Base-by-base conservation (phyloP, 768 basidiomycete genomes). In the Kwoniella mangroviensis region DNA sequence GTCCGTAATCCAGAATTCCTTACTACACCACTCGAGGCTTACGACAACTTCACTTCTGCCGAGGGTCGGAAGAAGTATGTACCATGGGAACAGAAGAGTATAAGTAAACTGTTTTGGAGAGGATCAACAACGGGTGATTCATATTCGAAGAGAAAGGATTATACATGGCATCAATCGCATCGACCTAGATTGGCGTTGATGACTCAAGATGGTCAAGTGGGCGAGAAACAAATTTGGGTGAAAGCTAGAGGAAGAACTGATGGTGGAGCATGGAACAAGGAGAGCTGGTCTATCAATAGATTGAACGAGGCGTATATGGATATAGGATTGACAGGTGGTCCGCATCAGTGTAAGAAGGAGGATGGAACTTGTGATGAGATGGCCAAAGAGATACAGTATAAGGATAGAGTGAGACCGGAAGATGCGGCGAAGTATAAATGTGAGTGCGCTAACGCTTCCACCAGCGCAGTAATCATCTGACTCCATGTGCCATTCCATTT, bases 91-190 rank as follows among this genome's bases (percentile, higher is more conserved):
- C 78, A 83, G 45, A 82, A 84, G 55, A 77, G 79, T 19, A 78
- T 83, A 67, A 76, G 83, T 41, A 73, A 78, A 34, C 57, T 85
- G 6, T 79, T 84, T 42, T 85, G 84, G 84, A 71, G 84, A 6
- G 84, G 84, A 0, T 80, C 77, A 51, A 82, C 81, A 3, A 83
- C 82, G 0, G 84, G 84, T 4, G 80, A 79, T 63, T 68, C 62
- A 21, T 79, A 79, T 49, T 66, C 77, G 60, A 73, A 71, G 61
- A 76, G 82, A 54, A 62, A 60, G 28, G 71, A 79, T 51, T 79
- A 78, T 21, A 78, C 80, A n/a, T 84, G 83, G 83, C 67, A 76
- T 63, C 72, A 74, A 42, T 74, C 73, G 15, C 83, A 84, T 69
- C 81, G 84, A 22, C 82, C 81, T 5, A 67, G 83, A 40, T 73